Base-by-base conservation (phyloP, 2,329 filamentous ascomycete species). In the Beauveria bassiana region DNA sequence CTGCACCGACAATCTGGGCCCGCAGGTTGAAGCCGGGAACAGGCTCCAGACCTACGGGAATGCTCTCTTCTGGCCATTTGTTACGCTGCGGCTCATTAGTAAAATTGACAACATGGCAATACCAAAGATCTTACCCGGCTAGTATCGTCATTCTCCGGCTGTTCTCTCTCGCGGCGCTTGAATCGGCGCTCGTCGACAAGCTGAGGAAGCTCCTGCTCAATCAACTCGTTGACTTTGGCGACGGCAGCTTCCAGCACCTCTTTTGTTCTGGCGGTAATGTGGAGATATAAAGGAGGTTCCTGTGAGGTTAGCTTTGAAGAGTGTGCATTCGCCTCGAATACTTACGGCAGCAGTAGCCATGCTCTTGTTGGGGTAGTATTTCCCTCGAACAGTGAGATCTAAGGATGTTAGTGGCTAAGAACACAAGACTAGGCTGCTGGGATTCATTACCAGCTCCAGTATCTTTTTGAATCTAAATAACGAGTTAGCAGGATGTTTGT, bases 341-440 rank as follows among this genome's bases (percentile, higher is more conserved):
- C 89, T 80, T 83, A 97, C 95, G 73, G 91, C 85, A 61, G 93
- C 86, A 16, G 93, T 97, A 40, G 95, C 92, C 92, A 99, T 95
- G 79, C 84, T 93, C 79, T 97, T 98, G 77, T 98, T 96, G 2
- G 95, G 95, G 70, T 95, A 96, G 73, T 98, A 99, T 73, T 87
- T 93, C 78, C 95, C 95, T 73, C 93, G 89, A 63, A 93, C 98
- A 54, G 95, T 99, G 82, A 99, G 91, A 93, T 99, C 95, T 98
- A 24, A 3, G 9, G 92, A n/a, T 3, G 26, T 61, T 62, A 61
- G 51, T 38, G n/a, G 14, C 46, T 7, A 43, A 42, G 16, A 38
- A 34, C 3, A 43, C 4, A 42, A 22, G 43, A 3, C 12, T 7
- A 40, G 8, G 6, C n/a, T 34, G 20, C 54, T 10, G 4, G 38